Evolutionary conservation across 805 yeast species (phyloP).

Genomic region (Kuraishia hungarica): DNA sequence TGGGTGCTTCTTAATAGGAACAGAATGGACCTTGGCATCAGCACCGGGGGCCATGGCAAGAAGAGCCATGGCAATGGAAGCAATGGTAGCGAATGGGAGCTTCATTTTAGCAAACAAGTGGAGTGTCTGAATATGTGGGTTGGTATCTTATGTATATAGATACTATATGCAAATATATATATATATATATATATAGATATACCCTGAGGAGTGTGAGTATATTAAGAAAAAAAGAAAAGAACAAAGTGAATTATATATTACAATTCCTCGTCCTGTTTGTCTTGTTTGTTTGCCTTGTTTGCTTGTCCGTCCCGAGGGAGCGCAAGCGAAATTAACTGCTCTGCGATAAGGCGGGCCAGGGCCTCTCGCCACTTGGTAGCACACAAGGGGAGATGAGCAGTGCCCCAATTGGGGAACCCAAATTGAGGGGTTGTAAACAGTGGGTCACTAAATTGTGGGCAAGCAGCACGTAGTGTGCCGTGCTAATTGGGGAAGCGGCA

Average conservation of each 20-base stretch:
- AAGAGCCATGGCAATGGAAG: slow-evolving; percentile 33
- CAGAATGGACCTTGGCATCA: slow-evolving; percentile 40
- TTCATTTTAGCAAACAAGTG: slow-evolving; percentile 11
- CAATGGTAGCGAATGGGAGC: slow-evolving; percentile 26
- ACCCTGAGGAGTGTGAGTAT: too few species aligned
- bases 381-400: background rate
- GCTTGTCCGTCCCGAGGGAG: background rate
- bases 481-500: background rate
- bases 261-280: too few species aligned
- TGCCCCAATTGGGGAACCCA: background rate
- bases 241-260: background rate
- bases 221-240: too few species aligned
- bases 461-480: background rate
- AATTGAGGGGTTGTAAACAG: background rate
- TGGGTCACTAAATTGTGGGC: background rate
- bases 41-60: slow-evolving; percentile 14
- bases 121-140: too few species aligned
- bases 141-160: too few species aligned
- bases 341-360: background rate
- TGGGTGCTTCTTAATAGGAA: slow-evolving; percentile 39
- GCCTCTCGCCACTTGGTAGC: background rate
- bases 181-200: too few species aligned
- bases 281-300: background rate
- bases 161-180: too few species aligned
- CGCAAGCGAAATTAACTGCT: background rate